phyloP scores from a whole-genome alignment of 129 eudicot genomes.

The Apium graveolens region DNA sequence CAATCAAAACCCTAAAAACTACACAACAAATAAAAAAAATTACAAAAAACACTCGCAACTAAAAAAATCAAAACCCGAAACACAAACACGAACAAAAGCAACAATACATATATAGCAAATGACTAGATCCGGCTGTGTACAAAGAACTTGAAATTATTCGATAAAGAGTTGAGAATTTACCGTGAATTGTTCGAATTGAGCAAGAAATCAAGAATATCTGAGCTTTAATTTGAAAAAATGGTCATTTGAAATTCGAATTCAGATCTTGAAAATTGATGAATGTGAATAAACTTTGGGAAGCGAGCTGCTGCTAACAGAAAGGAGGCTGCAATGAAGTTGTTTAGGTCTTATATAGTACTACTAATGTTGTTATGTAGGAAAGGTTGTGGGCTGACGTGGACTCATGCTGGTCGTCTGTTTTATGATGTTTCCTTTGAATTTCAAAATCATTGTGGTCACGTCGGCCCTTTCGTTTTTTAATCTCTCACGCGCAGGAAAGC shows the following conservation, averaged over 20 bases:
- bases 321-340: neutral
- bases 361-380: neutral
- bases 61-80: neutral
- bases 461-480: neutral
- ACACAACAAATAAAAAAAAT: neutral
- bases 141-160: neutral
- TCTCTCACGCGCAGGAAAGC: neutral
- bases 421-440: neutral
- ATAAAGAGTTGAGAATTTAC: neutral
- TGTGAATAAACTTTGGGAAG: neutral
- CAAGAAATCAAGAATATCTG: neutral
- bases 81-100: neutral
- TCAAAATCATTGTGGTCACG: neutral
- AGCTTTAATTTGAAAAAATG: neutral
- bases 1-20: neutral
- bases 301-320: neutral
- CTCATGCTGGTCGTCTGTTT: neutral
- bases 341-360: neutral
- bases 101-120: neutral
- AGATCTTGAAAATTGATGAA: neutral
- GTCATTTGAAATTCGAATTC: neutral
- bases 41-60: neutral
- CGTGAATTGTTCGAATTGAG: neutral
- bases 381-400: slow-evolving; percentile 15
- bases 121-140: neutral